These are phyloP conservation scores for Plectosphaerella sp. DNA, from an alignment of 2,329 filamentous ascomycete species.

Conservation along the genomic window DNA sequence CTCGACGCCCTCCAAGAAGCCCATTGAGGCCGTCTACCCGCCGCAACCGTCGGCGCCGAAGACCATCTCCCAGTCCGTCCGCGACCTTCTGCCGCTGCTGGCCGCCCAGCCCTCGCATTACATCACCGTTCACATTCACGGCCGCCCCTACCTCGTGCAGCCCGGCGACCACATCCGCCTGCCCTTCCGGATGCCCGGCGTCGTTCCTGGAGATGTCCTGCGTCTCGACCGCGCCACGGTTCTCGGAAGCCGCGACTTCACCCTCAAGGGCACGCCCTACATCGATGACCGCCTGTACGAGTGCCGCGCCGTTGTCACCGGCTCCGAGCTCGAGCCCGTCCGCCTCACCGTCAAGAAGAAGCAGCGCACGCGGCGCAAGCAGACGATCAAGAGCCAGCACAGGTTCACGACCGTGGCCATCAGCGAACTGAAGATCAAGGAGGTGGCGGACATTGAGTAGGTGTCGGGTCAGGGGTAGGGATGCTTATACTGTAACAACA, in stretches of 20 bases:
- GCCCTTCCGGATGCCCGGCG: conserved; percentile 73
- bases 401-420: conserved; percentile 82
- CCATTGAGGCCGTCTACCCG: conserved; percentile 3
- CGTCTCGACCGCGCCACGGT: conserved; percentile 80
- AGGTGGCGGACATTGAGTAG: conserved; percentile 31
- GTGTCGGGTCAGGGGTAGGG: background rate
- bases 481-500: too few relatives aligned
- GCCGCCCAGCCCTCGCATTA: conserved; percentile 72
- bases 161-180: conserved; percentile 71
- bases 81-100: conserved; percentile 63
- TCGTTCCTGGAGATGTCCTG: conserved; percentile 76
- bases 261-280: conserved; percentile 75
- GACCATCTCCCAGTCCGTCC: conserved; percentile 51
- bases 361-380: conserved; percentile 67
- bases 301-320: conserved; percentile 80
- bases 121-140: conserved; percentile 75
- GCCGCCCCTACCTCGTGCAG: conserved; percentile 74
- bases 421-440: conserved; percentile 69
- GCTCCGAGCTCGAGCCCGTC: conserved; percentile 76
- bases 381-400: conserved; percentile 84
- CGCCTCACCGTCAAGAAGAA: conserved; percentile 78
- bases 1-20: background rate
- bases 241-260: conserved; percentile 85
- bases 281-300: conserved; percentile 80
- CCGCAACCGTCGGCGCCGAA: conserved; percentile 13